Conservation (phyloP, 2,329 filamentous ascomycete genomes). For the Triangularia setosa region DNA sequence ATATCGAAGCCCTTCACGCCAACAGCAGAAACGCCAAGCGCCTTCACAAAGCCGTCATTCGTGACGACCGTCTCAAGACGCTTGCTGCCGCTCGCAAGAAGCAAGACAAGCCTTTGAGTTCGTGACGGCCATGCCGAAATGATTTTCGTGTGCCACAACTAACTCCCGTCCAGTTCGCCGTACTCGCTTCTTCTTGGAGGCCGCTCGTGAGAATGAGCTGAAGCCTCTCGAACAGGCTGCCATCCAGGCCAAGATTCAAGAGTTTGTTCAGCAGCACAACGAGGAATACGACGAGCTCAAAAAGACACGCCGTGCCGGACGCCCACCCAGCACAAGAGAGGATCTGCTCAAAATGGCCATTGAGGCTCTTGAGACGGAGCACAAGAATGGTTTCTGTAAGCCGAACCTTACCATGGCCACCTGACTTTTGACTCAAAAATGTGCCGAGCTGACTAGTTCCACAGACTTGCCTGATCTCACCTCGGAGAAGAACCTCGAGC, state of each 20-base stretch:
- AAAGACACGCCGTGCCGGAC: constrained; percentile 68
- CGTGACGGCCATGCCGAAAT: constrained; percentile 26
- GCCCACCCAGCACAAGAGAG: constrained; percentile 73
- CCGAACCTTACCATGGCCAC: constrained; percentile 17
- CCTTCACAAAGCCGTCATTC: constrained; percentile 70
- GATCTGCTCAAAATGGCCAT: constrained; percentile 72
- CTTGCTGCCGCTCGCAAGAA: constrained; percentile 66
- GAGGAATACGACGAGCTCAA: constrained; percentile 65
- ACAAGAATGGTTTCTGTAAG: constrained; percentile 75
- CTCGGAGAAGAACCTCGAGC: constrained; percentile 58
- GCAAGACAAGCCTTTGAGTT: constrained; percentile 70
- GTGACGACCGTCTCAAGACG: constrained; percentile 79
- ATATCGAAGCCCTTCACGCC: constrained; percentile 73
- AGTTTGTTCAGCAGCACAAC: constrained; percentile 66
- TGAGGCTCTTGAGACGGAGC: constrained; percentile 70
- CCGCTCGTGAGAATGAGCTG: constrained; percentile 49
- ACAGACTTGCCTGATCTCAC: constrained; percentile 71
- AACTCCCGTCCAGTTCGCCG: constrained; percentile 53
- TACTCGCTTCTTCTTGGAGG: constrained; percentile 68
- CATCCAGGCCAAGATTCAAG: constrained; percentile 58
- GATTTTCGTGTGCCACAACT: background rate
- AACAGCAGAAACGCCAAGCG: constrained; percentile 83
- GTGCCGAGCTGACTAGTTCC: constrained; percentile 9
- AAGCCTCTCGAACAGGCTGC: constrained; percentile 50
- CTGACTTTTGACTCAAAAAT: background rate